A percentile compares a stretch with the other conserved stretches of the same genome.
Conservation (phyloP, 306 rosid genomes). For the Lupinus albus region DNA sequence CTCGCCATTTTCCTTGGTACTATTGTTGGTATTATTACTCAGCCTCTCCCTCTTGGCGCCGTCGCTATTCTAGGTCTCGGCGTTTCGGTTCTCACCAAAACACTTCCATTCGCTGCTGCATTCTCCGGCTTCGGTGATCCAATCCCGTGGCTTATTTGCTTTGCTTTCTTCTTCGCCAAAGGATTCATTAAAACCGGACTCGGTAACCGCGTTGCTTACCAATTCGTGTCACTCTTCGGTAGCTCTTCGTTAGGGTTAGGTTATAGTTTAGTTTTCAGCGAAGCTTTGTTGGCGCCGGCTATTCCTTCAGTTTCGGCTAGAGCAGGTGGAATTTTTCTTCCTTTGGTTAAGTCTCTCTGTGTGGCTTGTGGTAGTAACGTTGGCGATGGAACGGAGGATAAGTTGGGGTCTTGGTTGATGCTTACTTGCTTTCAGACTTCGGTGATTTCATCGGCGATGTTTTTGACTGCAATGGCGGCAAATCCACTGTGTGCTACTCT, state of each 20-base stretch:
- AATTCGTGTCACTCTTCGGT: constrained; percentile 86
- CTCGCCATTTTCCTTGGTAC: constrained; percentile 89
- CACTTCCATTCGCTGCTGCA: constrained; percentile 81
- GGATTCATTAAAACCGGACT: constrained; percentile 95
- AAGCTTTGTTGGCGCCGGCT: constrained; percentile 91
- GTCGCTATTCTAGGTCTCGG: constrained; percentile 88
- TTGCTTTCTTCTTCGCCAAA: constrained; percentile 95
- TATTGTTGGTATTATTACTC: constrained; percentile 88
- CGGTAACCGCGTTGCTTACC: constrained; percentile 90
- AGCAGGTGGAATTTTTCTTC: constrained; percentile 93
- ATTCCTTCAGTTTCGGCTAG: constrained; percentile 95
- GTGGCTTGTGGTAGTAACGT: constrained; percentile 93
- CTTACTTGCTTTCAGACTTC: constrained; percentile 97
- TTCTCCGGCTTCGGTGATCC: constrained; percentile 97
- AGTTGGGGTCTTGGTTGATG: constrained; percentile 91
- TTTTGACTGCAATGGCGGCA: constrained; percentile 97
- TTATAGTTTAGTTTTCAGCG: constrained; percentile 92
- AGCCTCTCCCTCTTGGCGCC: constrained; percentile 93
- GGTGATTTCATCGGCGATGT: constrained; percentile 93
- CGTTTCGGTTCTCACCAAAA: constrained; percentile 83
- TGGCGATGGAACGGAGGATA: constrained; percentile 87
- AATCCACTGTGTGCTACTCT: constrained; percentile 85
- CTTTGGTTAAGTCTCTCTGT: constrained; percentile 83
- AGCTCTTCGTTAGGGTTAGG: constrained; percentile 94
- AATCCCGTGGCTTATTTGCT: constrained; percentile 91